A percentile compares a stretch with the other conserved stretches of the same genome.
phyloP scores from a whole-genome alignment of 495 filamentous ascomycete species.

The Trichoderma erinaceum region DNA sequence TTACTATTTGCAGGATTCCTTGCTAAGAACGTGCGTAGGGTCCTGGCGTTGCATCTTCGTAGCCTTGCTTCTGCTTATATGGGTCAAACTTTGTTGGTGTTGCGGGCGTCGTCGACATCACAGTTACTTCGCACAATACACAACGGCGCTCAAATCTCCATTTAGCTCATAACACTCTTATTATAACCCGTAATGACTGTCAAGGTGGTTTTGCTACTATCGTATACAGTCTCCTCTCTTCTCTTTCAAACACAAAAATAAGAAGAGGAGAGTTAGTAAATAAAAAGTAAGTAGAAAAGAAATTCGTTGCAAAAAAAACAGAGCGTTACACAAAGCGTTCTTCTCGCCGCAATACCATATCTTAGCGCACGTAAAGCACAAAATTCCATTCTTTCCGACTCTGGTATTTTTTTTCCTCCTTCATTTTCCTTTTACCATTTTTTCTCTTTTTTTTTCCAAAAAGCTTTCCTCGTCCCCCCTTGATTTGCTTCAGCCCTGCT shows the following conservation, averaged over 20 bases:
- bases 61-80: not conserved
- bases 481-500: not conserved
- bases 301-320: constrained; percentile 7
- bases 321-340: not conserved
- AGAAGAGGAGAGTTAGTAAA: not conserved
- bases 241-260: not conserved
- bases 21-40: not conserved
- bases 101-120: not conserved
- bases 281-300: not conserved
- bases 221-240: constrained; percentile 5
- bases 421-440: not conserved
- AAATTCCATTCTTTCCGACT: not conserved
- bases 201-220: constrained; percentile 6
- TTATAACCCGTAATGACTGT: constrained; percentile 13
- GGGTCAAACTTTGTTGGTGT: not conserved
- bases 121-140: not conserved
- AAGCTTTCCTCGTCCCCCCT: not conserved
- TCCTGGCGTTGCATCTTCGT: not conserved
- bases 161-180: not conserved
- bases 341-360: not conserved
- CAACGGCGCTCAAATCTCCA: not conserved
- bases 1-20: not conserved
- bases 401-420: not conserved
- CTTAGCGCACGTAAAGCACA: not conserved
- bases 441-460: not conserved